phyloP scores from a whole-genome alignment of 805 yeast species.

The Yarrowia yakushimensis region DNA sequence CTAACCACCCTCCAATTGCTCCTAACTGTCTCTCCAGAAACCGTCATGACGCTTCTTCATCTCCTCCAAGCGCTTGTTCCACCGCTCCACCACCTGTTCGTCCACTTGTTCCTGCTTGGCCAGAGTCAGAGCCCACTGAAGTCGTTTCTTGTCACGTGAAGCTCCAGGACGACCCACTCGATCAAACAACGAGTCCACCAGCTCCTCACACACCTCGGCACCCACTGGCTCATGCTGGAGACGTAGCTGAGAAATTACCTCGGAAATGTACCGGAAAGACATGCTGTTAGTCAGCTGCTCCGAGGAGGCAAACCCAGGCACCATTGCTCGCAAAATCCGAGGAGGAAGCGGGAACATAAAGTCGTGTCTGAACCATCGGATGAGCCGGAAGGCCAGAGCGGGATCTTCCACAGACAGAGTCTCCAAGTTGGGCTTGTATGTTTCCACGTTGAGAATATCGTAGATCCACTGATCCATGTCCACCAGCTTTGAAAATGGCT shows the following conservation, averaged over 20 bases:
- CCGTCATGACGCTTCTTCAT: background rate
- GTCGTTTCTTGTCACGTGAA: background rate
- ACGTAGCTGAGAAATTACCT: slow-evolving; percentile 9
- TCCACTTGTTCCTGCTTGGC: slow-evolving; percentile 17
- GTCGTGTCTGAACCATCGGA: slow-evolving; percentile 16
- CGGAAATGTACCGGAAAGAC: slow-evolving; percentile 22
- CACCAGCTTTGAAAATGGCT: background rate
- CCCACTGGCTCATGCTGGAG: background rate
- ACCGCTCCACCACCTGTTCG: background rate
- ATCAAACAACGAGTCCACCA: slow-evolving; percentile 10
- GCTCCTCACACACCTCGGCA: background rate
- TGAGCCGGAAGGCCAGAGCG: background rate
- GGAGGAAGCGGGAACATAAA: slow-evolving; percentile 1
- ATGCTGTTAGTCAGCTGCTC: background rate
- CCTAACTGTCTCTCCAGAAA: background rate
- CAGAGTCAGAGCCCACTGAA: slow-evolving; percentile 15
- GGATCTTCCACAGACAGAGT: background rate
- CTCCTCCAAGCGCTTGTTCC: slow-evolving; percentile 6
- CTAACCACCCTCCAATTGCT: too few relatives aligned
- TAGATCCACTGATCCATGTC: slow-evolving; percentile 22
- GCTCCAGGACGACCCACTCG: slow-evolving; percentile 4
- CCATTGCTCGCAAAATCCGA: background rate
- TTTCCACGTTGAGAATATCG: background rate
- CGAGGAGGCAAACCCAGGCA: background rate
- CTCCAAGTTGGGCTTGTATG: background rate